These are phyloP conservation scores for Wakefieldia striispora DNA, from an alignment of 768 basidiomycete species.

Conservation along the genomic window DNA sequence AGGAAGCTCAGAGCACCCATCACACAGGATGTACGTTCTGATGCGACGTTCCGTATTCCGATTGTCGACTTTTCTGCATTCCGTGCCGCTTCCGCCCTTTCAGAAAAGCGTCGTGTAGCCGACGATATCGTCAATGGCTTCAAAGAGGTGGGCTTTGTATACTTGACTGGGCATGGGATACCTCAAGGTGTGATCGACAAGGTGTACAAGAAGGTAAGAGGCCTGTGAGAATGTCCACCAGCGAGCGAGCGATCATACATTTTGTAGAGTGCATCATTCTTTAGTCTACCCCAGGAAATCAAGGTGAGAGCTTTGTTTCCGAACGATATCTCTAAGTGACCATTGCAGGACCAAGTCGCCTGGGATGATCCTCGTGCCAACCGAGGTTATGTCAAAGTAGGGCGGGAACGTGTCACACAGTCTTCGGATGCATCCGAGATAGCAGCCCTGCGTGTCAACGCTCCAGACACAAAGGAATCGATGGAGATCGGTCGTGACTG, in stretches of 20 bases:
- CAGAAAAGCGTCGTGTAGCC: constrained; percentile 63
- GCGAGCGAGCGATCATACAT: not conserved
- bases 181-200: constrained; percentile 50
- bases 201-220: constrained; percentile 62
- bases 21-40: constrained; percentile 34
- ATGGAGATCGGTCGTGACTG: constrained; percentile 91
- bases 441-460: constrained; percentile 63
- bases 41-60: constrained; percentile 60
- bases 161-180: constrained; percentile 74
- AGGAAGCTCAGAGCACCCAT: constrained; percentile 7
- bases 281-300: constrained; percentile 54
- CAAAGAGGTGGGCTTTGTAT: constrained; percentile 79
- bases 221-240: constrained; percentile 4
- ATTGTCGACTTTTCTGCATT: constrained; percentile 77
- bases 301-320: constrained; percentile 44
- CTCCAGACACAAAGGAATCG: constrained; percentile 80
- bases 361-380: constrained; percentile 89
- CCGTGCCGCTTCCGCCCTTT: constrained; percentile 43
- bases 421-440: constrained; percentile 71
- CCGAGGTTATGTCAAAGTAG: constrained; percentile 78
- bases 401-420: constrained; percentile 81
- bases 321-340: not conserved
- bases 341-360: constrained; percentile 53
- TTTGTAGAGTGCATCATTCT: constrained; percentile 73
- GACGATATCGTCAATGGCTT: constrained; percentile 71